A percentile compares a stretch with the other conserved stretches of the same genome.
These are phyloP conservation scores for Carex pumila DNA, from an alignment of 176 grass and related monocot species.

Conservation along the genomic window DNA sequence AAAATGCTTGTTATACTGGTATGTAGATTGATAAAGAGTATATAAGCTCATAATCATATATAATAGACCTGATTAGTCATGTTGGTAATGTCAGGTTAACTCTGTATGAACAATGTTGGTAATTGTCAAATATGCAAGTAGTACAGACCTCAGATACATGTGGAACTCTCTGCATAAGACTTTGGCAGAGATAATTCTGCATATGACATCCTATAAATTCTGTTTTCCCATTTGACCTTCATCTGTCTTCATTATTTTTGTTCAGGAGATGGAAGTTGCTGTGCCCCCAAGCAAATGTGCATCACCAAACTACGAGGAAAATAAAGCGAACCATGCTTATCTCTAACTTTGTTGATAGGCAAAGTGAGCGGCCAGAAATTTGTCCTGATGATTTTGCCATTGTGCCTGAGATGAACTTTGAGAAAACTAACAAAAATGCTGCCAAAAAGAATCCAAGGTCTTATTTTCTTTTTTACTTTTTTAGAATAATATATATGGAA, in stretches of 20 bases:
- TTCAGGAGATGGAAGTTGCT: constrained; percentile 62
- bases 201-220: neutral
- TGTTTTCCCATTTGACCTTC: neutral
- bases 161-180: neutral
- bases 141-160: neutral
- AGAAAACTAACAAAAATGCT: constrained; percentile 18
- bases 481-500: neutral
- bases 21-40: neutral
- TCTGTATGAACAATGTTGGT: neutral
- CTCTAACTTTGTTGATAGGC: constrained; percentile 84
- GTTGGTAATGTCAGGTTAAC: neutral
- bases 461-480: neutral
- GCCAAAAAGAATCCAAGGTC: constrained; percentile 46
- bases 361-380: constrained; percentile 74
- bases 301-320: constrained; percentile 35
- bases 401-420: constrained; percentile 25
- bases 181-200: neutral
- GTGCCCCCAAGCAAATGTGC: constrained; percentile 33
- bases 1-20: neutral
- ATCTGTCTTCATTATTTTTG: neutral
- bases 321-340: constrained; percentile 70
- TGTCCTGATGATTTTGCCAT: constrained; percentile 47
- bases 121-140: neutral
- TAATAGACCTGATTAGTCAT: neutral
- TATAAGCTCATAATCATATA: neutral